A percentile compares a stretch with the other conserved stretches of the same genome.
These are phyloP conservation scores for Cynara cardunculus DNA, from an alignment of 129 eudicot species.

Conservation along the genomic window DNA sequence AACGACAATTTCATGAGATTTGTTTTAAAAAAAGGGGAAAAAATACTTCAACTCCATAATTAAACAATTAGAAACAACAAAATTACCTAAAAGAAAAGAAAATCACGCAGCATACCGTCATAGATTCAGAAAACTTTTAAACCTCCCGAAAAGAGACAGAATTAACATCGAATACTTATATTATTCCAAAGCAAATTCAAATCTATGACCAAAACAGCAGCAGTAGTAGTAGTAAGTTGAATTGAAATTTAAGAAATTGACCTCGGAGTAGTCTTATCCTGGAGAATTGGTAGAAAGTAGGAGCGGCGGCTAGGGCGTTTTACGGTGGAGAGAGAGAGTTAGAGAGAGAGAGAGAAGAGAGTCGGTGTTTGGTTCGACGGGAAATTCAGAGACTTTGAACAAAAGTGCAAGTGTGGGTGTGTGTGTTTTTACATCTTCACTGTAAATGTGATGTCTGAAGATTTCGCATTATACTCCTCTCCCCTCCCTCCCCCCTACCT, in stretches of 20 bases:
- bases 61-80: conserved; percentile 9
- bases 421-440: conserved; percentile 9
- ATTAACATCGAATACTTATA: not conserved
- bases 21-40: not conserved
- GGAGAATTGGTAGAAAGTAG: conserved; percentile 1
- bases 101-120: not conserved
- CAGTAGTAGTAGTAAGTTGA: conserved; percentile 3
- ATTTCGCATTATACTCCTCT: not conserved
- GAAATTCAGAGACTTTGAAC: conserved; percentile 13
- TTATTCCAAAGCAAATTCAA: conserved; percentile 9
- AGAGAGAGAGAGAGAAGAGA: conserved; percentile 1
- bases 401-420: not conserved
- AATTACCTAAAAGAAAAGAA: not conserved
- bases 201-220: conserved; percentile 4
- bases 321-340: conserved; percentile 20
- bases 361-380: conserved; percentile 25
- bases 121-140: not conserved
- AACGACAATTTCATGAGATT: conserved; percentile 5
- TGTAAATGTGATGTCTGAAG: conserved; percentile 8
- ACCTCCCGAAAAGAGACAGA: conserved; percentile 11
- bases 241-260: conserved; percentile 13
- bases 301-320: conserved; percentile 28
- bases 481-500: not conserved
- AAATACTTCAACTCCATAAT: conserved; percentile 7
- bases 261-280: conserved; percentile 11